Base-by-base conservation (phyloP, 192 early-diverging fungal species). In the Umbelopsis ramanniana region DNA sequence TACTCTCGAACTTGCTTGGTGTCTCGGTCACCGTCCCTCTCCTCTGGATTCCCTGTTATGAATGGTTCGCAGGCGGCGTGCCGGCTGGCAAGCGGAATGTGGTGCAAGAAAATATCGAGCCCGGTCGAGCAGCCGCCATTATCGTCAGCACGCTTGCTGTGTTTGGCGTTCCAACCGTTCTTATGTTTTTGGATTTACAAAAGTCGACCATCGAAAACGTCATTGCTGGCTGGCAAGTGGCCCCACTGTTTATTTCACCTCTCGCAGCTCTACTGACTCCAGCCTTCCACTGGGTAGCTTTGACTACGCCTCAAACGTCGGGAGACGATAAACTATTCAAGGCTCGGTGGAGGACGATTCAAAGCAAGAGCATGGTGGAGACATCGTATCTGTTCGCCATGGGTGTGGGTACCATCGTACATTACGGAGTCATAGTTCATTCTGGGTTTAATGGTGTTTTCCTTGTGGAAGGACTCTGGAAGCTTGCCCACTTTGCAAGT, bases 1-100 rank as follows among this genome's bases (percentile, higher is more conserved):
- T 72, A 9, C 35, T 72, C 22, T 52, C 29, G 7, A 52, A 72
- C 23, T 33, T 72, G 19, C 14, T 52, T 11, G 40, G 71, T 38
- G 55, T 72, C 8, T 72, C 71, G 6, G 26, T 72, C 40, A 12
- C 43, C 7, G 71, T 72, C n/a, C 71, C 71, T 33, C 35, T 60
- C 17, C 1, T 72, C 14, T 72, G 71, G 71, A 57, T 72, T 33
- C 71, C 71, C 8, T 38, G 22, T 46, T 72, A 72, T 24, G 19
- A 54, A 14, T 72, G 57, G 57, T 63, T 29, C 35, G 17, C 57
- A 37, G 35, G 26, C 19, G 57, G 57, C 33, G 12, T 29, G 26
- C 57, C 57, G 0, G 11, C 57, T 37, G 57, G 57, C 26, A 63
- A 63, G 19, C 57, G 57, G 0, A 63, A 63, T 14, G 57, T 63